Evolutionary conservation across 2,329 filamentous ascomycete genomes (phyloP).

Genomic region (Trichoderma oligosporum): DNA sequence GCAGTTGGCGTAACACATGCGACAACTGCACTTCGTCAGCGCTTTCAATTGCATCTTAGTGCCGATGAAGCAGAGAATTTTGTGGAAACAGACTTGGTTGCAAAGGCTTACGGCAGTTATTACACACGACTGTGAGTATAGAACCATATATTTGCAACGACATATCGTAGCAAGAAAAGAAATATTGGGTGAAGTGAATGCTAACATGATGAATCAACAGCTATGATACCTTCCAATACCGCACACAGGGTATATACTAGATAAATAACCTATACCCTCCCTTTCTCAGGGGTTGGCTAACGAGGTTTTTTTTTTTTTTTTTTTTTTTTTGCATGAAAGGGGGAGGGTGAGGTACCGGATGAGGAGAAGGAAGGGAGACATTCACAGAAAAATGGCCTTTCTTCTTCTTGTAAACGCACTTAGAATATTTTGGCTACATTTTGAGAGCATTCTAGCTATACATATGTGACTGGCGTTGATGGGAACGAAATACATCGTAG

Average conservation of each 20-base stretch:
- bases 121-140: constrained; percentile 72
- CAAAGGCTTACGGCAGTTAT: constrained; percentile 80
- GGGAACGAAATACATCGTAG: neutral
- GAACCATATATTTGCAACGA: neutral
- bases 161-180: neutral
- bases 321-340: too few relatives aligned
- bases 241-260: constrained; percentile 82
- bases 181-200: too few relatives aligned
- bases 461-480: constrained; percentile 10
- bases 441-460: neutral
- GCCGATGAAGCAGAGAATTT: constrained; percentile 77
- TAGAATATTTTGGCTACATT: neutral
- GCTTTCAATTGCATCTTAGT: constrained; percentile 79
- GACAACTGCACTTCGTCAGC: constrained; percentile 64
- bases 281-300: neutral
- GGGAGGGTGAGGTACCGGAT: neutral
- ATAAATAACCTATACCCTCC: neutral
- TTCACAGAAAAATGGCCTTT: too few relatives aligned
- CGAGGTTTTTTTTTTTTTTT: too few relatives aligned
- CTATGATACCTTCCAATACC: constrained; percentile 83
- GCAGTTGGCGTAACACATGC: constrained; percentile 68
- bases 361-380: neutral
- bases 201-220: constrained; percentile 37
- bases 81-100: constrained; percentile 74
- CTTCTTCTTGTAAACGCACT: neutral